Base-by-base conservation (phyloP, 2,329 filamentous ascomycete species). In the Endocalyx cinctus region DNA sequence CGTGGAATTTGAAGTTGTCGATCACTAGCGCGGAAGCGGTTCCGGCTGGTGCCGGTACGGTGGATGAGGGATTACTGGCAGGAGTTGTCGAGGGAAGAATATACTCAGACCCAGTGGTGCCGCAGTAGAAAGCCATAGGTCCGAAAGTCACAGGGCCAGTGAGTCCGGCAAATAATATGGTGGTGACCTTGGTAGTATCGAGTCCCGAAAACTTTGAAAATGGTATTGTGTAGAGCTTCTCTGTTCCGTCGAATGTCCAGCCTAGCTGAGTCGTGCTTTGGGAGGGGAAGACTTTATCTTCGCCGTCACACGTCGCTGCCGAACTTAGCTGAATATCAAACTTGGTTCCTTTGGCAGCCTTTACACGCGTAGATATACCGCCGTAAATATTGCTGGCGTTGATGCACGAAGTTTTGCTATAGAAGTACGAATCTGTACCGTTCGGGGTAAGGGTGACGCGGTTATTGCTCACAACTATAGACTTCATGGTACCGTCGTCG, bases 201-300 rank as follows among this genome's bases (percentile, higher is more conserved):
- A 79, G 45, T 1, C 64, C 64, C 1, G 57, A 32, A 46, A 67
- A 79, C 46, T 68, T 70, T 31, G 63, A 66, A 51, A 77, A 74
- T 4, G 72, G 69, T 43, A 79, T 70, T 26, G 59, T 69, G 57
- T 79, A 79, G 12, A 75, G 62, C 48, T 70, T 67, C 59, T 78
- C 72, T 8, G 68, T 71, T 27, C 73, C 74, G 52, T 78, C 71
- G 43, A 80, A 80, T 1, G 62, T 67, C 75, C 75, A 80, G 30
- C 72, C 71, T n/a, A 80, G 66, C 33, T 75, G 60, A 2, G 57
- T 43, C 3, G 67, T 63, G 0, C 69, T 66, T 40, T 64, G 54
- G 2, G 58, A 58, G 3, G 50, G 64, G 44, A 55, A 58, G 27
- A 45, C 51, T n/a, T 46, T 48, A 7, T 46, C 45, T 28, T 47